Evolutionary conservation across 176 grass and related monocot genomes (phyloP).

Genomic region (Musa itinerans): DNA sequence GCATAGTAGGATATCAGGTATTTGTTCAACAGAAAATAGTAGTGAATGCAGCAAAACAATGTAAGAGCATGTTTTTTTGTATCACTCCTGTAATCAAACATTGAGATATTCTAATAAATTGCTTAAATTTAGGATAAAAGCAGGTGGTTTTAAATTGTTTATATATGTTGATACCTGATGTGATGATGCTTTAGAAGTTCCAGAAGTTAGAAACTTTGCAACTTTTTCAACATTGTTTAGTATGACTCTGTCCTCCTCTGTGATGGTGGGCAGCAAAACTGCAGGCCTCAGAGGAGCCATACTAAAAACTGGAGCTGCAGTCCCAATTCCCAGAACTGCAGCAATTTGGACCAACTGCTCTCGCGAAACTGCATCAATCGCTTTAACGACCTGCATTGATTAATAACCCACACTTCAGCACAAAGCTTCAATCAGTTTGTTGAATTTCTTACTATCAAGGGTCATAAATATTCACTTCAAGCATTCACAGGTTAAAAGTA

Average conservation of each 20-base stretch:
- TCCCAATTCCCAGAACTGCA: conserved; percentile 55
- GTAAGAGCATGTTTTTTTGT: too few species aligned
- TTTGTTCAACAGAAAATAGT: background rate
- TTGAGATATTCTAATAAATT: background rate
- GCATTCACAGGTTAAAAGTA: background rate
- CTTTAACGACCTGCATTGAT: conserved; percentile 69
- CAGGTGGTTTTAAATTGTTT: background rate
- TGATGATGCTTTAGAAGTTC: conserved; percentile 40
- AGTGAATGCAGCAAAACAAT: background rate
- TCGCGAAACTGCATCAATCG: conserved; percentile 90
- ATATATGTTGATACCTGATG: conserved; percentile 35
- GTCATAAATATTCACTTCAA: too few species aligned
- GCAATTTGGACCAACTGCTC: conserved; percentile 73
- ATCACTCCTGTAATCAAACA: background rate
- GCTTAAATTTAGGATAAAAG: background rate
- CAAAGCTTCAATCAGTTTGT: background rate
- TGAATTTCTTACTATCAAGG: background rate
- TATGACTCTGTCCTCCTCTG: conserved; percentile 80
- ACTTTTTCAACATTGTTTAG: conserved; percentile 97
- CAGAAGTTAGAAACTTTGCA: conserved; percentile 62
- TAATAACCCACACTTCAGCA: background rate
- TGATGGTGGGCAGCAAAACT: conserved; percentile 70
- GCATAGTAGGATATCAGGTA: too few species aligned
- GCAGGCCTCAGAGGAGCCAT: conserved; percentile 66
- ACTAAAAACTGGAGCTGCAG: conserved; percentile 55